Conservation (phyloP, 306 rosid genomes). For the Corylus heterophylla region DNA sequence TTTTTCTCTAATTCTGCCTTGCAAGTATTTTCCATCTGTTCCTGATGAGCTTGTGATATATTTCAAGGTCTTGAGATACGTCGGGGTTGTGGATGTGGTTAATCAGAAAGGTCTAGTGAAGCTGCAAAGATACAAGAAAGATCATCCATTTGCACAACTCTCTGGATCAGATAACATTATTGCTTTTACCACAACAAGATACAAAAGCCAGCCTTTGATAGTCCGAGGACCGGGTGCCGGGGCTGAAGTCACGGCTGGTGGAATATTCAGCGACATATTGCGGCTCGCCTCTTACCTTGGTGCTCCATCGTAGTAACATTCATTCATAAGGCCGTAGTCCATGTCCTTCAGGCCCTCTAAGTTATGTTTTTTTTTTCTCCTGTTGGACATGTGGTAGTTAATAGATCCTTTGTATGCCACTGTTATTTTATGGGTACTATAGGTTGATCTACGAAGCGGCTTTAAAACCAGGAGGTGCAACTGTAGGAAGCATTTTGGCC, state of each 20-base stretch:
- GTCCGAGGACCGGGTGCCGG: conserved; percentile 99
- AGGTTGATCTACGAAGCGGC: neutral
- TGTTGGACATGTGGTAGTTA: neutral
- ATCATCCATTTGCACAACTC: conserved; percentile 96
- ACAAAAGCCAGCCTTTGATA: conserved; percentile 76
- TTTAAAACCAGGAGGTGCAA: neutral
- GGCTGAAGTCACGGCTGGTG: conserved; percentile 98
- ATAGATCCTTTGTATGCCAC: neutral
- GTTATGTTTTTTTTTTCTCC: neutral
- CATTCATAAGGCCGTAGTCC: neutral
- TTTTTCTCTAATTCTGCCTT: neutral
- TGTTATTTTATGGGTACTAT: neutral
- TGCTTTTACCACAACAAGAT: conserved; percentile 89
- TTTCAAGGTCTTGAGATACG: conserved; percentile 92
- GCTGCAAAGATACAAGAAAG: conserved; percentile 75
- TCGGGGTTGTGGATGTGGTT: conserved; percentile 88
- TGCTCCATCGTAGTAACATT: conserved; percentile 72
- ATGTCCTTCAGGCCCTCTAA: neutral
- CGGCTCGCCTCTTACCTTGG: conserved; percentile 98
- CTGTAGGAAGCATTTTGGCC: neutral
- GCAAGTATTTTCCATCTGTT: neutral
- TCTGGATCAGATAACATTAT: conserved; percentile 93
- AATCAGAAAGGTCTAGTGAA: conserved; percentile 69
- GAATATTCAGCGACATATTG: conserved; percentile 87
- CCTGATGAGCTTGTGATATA: conserved; percentile 22